A percentile compares a stretch with the other conserved stretches of the same genome.
phyloP scores from a whole-genome alignment of 768 basidiomycete species.

The Rhizopogon vinicolor region DNA sequence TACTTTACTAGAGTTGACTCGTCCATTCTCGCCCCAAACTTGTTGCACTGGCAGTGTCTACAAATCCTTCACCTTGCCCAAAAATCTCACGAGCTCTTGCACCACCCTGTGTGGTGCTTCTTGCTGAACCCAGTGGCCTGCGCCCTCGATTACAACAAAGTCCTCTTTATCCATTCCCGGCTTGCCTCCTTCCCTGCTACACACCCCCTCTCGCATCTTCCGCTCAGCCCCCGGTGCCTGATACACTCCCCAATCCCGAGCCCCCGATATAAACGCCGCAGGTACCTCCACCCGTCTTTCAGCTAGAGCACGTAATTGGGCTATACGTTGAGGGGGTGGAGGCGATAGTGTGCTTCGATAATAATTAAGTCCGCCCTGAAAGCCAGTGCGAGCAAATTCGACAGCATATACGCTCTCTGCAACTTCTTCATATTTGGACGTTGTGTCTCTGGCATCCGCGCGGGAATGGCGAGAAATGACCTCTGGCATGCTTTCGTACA shows the following conservation, averaged over 20 bases:
- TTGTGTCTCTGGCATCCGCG: slow-evolving; percentile 22
- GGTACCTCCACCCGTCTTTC: slow-evolving; percentile 45
- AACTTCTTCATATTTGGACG: slow-evolving; percentile 49
- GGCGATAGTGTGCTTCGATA: slow-evolving; percentile 37
- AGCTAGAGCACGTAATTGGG: slow-evolving; percentile 41
- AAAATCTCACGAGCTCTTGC: slow-evolving; percentile 35
- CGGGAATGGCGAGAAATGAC: slow-evolving; percentile 34
- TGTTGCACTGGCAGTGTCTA: not conserved
- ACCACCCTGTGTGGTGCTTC: slow-evolving; percentile 44
- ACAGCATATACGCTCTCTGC: slow-evolving; percentile 36
- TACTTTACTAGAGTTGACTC: too few species aligned
- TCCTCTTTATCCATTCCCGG: slow-evolving; percentile 36
- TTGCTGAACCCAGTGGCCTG: slow-evolving; percentile 66
- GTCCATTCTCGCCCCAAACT: not conserved
- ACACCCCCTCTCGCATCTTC: slow-evolving; percentile 36
- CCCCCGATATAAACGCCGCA: slow-evolving; percentile 53
- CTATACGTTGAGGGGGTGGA: slow-evolving; percentile 29
- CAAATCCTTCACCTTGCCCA: slow-evolving; percentile 19
- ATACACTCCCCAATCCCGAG: slow-evolving; percentile 57
- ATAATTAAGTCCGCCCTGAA: slow-evolving; percentile 59
- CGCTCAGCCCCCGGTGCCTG: slow-evolving; percentile 46
- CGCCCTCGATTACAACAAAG: slow-evolving; percentile 48
- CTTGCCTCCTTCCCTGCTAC: slow-evolving; percentile 4
- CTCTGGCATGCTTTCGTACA: slow-evolving; percentile 49
- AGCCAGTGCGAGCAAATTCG: slow-evolving; percentile 49